Conservation (phyloP, 148 eudicot genomes). For the Euryodendron excelsum region DNA sequence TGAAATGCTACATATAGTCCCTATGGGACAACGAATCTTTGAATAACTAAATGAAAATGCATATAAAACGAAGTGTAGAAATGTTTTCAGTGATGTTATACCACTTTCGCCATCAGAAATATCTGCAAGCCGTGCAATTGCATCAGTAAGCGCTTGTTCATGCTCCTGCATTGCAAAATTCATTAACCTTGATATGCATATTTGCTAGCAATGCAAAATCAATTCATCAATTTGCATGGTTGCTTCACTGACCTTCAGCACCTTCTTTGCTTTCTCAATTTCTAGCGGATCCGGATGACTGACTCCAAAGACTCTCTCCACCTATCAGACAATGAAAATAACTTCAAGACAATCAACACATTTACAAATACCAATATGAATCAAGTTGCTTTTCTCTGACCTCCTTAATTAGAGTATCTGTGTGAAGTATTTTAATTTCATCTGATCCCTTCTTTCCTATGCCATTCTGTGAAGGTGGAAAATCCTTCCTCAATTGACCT, state of each 20-base stretch:
- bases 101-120: constrained; percentile 66
- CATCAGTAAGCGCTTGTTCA: constrained; percentile 53
- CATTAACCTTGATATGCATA: not conserved
- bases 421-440: constrained; percentile 57
- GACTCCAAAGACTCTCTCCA: constrained; percentile 59
- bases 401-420: constrained; percentile 62
- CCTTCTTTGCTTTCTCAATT: constrained; percentile 63
- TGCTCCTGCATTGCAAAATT: constrained; percentile 40
- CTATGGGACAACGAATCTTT: not conserved
- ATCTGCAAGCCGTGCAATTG: constrained; percentile 50
- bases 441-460: constrained; percentile 47
- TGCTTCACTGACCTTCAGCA: constrained; percentile 43
- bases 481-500: constrained; percentile 48
- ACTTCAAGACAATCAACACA: not conserved
- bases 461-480: constrained; percentile 60
- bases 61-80: not conserved
- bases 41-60: not conserved
- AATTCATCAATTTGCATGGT: not conserved
- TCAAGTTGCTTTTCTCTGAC: constrained; percentile 21
- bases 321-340: constrained; percentile 32
- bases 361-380: not conserved
- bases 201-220: not conserved
- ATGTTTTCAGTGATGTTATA: constrained; percentile 9
- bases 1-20: not conserved
- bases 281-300: constrained; percentile 57